A percentile compares a stretch with the other conserved stretches of the same genome.
Conservation (phyloP, 371 early-diverging fungal genomes). For the Mucor piriformis region DNA sequence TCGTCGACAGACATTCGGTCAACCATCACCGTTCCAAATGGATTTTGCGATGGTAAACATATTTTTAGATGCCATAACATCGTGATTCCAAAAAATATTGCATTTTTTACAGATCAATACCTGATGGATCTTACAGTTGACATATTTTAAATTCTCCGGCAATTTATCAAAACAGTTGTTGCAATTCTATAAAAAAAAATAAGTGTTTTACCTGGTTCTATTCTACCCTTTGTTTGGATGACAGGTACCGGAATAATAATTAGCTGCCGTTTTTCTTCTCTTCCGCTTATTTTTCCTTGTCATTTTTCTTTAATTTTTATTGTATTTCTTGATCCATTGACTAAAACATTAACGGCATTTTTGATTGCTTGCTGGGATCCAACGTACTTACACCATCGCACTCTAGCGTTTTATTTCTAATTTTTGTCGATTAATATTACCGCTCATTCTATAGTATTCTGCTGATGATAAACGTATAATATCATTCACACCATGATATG, state of each 20-base stretch:
- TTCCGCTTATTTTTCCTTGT: not conserved
- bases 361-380: not conserved
- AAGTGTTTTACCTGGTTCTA: not conserved
- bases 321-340: not conserved
- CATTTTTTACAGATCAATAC: not conserved
- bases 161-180: not conserved
- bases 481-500: constrained; percentile 5
- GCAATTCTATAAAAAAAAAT: not conserved
- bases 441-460: not conserved
- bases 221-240: not conserved
- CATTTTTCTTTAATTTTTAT: not conserved
- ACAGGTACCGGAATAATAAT: no score
- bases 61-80: not conserved
- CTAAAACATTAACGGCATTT: not conserved
- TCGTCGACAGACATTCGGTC: no score
- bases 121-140: not conserved
- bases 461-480: not conserved
- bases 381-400: not conserved
- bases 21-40: not conserved
- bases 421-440: not conserved
- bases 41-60: not conserved
- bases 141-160: not conserved
- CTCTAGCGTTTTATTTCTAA: not conserved
- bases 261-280: not conserved
- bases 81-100: not conserved